These are phyloP conservation scores for Alternaria incomplexa DNA, from an alignment of 2,329 filamentous ascomycete genomes.

Conservation along the genomic window DNA sequence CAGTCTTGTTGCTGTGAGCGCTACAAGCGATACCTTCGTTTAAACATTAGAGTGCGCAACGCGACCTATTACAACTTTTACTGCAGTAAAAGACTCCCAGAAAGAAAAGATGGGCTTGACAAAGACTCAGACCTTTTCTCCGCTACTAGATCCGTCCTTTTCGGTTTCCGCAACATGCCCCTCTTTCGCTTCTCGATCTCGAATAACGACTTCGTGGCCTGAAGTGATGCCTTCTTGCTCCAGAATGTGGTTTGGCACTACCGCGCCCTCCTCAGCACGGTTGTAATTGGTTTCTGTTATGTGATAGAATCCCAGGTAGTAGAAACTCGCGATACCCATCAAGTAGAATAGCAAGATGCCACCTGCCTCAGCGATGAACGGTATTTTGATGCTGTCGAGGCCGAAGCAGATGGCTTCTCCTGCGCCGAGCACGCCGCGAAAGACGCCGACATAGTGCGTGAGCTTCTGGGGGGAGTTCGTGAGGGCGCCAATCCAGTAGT, in stretches of 20 bases:
- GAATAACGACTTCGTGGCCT: constrained; percentile 16
- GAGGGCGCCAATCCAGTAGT: constrained; percentile 42
- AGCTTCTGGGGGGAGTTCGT: constrained; percentile 42
- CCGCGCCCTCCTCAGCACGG: constrained; percentile 30
- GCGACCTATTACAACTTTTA: neutral
- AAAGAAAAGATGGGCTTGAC: neutral
- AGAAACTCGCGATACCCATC: constrained; percentile 33
- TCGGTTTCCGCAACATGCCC: neutral
- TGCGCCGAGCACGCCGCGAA: constrained; percentile 38
- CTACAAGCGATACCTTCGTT: neutral
- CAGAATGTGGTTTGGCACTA: constrained; percentile 37
- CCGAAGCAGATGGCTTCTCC: constrained; percentile 42
- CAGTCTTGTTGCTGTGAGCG: neutral
- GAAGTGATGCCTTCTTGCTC: constrained; percentile 26
- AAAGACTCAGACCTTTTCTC: neutral
- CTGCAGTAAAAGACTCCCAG: neutral
- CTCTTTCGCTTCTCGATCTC: constrained; percentile 1
- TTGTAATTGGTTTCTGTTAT: constrained; percentile 42
- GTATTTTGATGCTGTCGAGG: constrained; percentile 39
- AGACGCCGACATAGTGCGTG: constrained; percentile 40
- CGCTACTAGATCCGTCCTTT: neutral
- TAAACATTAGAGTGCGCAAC: neutral
- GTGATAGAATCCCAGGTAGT: constrained; percentile 35
- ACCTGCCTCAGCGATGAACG: constrained; percentile 36
- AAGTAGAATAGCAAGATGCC: constrained; percentile 39